phyloP scores from a whole-genome alignment of 345 rosid genomes.

The Ricinus communis region DNA sequence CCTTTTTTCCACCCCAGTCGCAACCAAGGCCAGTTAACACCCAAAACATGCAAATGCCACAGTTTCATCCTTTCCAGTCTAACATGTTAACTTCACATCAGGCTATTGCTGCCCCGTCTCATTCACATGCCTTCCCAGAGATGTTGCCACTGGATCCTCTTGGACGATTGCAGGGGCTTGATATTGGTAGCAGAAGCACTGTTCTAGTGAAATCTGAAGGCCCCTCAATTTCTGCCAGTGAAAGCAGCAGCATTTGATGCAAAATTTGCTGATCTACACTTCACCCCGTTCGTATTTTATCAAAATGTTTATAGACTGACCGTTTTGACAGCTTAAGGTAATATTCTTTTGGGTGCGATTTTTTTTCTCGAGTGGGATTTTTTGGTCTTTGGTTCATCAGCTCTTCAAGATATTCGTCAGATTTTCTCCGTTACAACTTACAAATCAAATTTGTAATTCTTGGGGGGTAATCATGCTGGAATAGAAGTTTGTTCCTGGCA shows the following conservation, averaged over 20 bases:
- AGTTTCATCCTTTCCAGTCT: constrained; percentile 46
- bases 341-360: constrained; percentile 25
- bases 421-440: constrained; percentile 6
- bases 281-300: neutral
- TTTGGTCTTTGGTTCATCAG: constrained; percentile 22
- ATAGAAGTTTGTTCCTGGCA: constrained; percentile 29
- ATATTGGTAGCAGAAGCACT: constrained; percentile 63
- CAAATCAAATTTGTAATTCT: constrained; percentile 23
- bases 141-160: constrained; percentile 69
- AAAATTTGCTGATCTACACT: constrained; percentile 5
- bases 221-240: constrained; percentile 62
- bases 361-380: constrained; percentile 33
- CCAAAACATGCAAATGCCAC: constrained; percentile 51
- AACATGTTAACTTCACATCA: constrained; percentile 29
- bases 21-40: constrained; percentile 44
- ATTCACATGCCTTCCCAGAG: constrained; percentile 41
- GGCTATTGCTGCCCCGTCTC: neutral
- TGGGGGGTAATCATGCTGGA: constrained; percentile 31
- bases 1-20: constrained; percentile 46
- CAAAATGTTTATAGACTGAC: constrained; percentile 27
- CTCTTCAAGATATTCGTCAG: constrained; percentile 22
- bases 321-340: constrained; percentile 38
- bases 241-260: constrained; percentile 51
- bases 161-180: constrained; percentile 76
- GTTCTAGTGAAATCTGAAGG: constrained; percentile 63